phyloP scores from a whole-genome alignment of 345 rosid species.

The Sonneratia caseolaris region DNA sequence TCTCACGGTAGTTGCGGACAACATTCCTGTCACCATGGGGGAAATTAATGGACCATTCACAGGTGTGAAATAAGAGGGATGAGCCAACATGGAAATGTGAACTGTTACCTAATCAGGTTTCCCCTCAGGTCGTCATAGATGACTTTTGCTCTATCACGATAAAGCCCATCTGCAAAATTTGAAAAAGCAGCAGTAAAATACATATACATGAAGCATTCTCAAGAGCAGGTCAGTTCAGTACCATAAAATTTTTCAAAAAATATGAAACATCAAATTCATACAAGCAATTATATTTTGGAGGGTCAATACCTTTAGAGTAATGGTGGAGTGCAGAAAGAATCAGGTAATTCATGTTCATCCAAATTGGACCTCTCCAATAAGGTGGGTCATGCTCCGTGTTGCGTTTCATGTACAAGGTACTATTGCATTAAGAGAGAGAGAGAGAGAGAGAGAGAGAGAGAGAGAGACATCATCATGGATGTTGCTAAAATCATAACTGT shows the following conservation, averaged over 20 bases:
- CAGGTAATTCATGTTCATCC: conserved; percentile 93
- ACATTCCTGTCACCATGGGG: conserved; percentile 48
- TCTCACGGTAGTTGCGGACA: conserved; percentile 55
- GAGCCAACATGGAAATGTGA: background rate
- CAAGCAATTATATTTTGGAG: background rate
- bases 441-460: background rate
- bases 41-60: background rate
- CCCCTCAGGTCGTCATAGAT: conserved; percentile 55
- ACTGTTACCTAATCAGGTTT: conserved; percentile 56
- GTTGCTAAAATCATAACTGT: background rate
- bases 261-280: background rate
- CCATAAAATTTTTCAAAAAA: background rate
- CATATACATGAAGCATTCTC: background rate
- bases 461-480: background rate
- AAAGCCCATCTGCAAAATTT: conserved; percentile 61
- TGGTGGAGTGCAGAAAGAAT: conserved; percentile 76
- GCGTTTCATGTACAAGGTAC: conserved; percentile 83
- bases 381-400: conserved; percentile 87
- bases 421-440: conserved; percentile 15
- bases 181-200: conserved; percentile 4
- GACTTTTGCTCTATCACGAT: conserved; percentile 43
- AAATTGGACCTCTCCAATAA: conserved; percentile 93
- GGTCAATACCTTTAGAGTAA: conserved; percentile 55
- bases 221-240: too few relatives aligned
- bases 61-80: background rate